phyloP scores from a whole-genome alignment of 2,329 filamentous ascomycete genomes.

The Aspergillus niger region DNA sequence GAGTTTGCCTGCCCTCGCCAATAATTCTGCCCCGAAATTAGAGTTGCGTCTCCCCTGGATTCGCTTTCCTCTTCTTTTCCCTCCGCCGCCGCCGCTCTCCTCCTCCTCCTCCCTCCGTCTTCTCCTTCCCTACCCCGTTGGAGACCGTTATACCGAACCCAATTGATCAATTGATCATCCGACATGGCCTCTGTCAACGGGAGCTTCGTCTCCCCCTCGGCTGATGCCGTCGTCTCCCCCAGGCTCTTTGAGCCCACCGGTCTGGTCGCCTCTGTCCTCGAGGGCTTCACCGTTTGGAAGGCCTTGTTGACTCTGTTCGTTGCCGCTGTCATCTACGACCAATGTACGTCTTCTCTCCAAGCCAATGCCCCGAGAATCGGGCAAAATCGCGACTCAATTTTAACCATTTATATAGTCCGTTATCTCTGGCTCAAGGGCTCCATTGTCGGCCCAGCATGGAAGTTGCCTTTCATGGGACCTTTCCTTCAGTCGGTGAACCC shows the following conservation, averaged over 20 bases:
- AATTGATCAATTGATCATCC: conserved; percentile 17
- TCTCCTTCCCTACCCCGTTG: conserved; percentile 16
- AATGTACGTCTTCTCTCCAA: conserved; percentile 63
- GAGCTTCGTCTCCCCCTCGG: conserved; percentile 69
- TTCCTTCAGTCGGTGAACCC: conserved; percentile 91
- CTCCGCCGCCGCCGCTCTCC: conserved; percentile 7
- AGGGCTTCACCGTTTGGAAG: conserved; percentile 65
- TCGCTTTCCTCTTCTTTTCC: conserved; percentile 10
- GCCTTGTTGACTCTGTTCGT: conserved; percentile 70
- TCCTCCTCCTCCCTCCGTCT: conserved; percentile 10
- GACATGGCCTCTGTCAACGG: conserved; percentile 59
- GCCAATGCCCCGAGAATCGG: background rate
- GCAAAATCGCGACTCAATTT: background rate
- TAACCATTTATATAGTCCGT: conserved; percentile 57
- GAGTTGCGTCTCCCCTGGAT: conserved; percentile 13
- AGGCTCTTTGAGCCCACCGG: conserved; percentile 51
- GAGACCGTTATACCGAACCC: conserved; percentile 21
- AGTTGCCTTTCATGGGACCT: conserved; percentile 88
- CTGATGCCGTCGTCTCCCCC: conserved; percentile 61
- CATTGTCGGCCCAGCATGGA: conserved; percentile 73
- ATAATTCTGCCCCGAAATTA: conserved; percentile 8
- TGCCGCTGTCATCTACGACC: conserved; percentile 79
- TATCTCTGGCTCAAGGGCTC: conserved; percentile 75
- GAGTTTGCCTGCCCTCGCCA: conserved; percentile 7
- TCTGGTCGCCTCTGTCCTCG: conserved; percentile 58